These are phyloP conservation scores for Penicillium sp. DNA, from an alignment of 2,329 filamentous ascomycete species.

Conservation along the genomic window DNA sequence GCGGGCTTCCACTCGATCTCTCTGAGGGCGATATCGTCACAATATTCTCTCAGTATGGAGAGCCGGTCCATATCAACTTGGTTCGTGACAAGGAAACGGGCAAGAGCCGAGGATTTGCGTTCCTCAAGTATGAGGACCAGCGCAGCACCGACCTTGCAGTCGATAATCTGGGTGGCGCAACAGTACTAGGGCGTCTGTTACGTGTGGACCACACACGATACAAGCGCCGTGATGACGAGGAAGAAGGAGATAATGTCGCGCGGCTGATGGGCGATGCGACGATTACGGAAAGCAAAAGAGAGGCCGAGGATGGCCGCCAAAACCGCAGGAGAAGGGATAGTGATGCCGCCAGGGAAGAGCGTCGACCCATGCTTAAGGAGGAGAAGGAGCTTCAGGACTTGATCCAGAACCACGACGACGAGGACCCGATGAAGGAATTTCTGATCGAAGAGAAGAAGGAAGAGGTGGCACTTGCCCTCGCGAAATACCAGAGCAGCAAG, in stretches of 20 bases:
- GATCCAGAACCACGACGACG: constrained; percentile 81
- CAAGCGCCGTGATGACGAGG: constrained; percentile 76
- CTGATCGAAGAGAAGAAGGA: constrained; percentile 89
- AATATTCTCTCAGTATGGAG: constrained; percentile 96
- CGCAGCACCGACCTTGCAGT: constrained; percentile 93
- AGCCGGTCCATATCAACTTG: constrained; percentile 90
- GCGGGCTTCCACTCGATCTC: constrained; percentile 86
- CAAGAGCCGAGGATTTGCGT: constrained; percentile 91
- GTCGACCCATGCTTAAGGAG: constrained; percentile 71
- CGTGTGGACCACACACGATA: constrained; percentile 93
- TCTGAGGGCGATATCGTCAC: constrained; percentile 94
- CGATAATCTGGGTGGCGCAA: constrained; percentile 88
- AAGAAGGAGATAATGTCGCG: constrained; percentile 54
- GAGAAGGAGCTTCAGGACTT: constrained; percentile 77
- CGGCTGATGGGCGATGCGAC: constrained; percentile 51
- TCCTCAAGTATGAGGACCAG: constrained; percentile 98
- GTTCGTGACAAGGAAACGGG: constrained; percentile 94
- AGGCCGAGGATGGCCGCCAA: constrained; percentile 42
- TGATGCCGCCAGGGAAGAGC: constrained; percentile 54
- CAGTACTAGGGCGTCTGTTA: constrained; percentile 75
- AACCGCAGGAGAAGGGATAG: constrained; percentile 36
- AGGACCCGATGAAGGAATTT: constrained; percentile 96
- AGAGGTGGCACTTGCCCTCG: constrained; percentile 73
- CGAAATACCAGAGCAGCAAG: constrained; percentile 55
- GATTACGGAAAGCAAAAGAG: constrained; percentile 24